Evolutionary conservation across 164 flowering plant genomes (phyloP), one percentile per base, ranked within the genome.

Genomic region (Sedum album): DNA sequence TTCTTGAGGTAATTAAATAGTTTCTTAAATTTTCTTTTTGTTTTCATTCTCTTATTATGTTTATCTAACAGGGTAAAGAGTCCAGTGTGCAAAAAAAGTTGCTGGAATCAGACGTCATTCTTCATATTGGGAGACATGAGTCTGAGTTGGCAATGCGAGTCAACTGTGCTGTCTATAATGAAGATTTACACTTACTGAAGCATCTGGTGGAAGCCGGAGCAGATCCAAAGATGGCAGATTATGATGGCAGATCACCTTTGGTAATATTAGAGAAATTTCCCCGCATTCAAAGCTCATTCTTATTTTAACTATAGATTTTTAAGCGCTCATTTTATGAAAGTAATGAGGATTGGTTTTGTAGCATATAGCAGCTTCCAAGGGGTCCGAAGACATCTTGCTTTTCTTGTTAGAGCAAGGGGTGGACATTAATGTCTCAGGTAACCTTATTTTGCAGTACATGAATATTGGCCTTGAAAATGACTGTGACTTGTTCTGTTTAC

Each of bases 241-340:
- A 91, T 76, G 90, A 91, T 82, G 97, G 95, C 75, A 82, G 98
- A 68, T 79, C 98, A 31, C 93, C 98, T 18, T 75, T 93, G 97
- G 97, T 93, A 88, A 64, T 25, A 20, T 33, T 64, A 8, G 8
- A 31, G 41, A 18, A 31, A 35, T 23, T 64, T 61, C 20, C n/a
- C n/a, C n/a, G n/a, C n/a, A n/a, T n/a, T n/a, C n/a, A n/a, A n/a
- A n/a, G n/a, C n/a, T n/a, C n/a, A n/a, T n/a, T n/a, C n/a, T n/a
- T n/a, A n/a, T n/a, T n/a, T n/a, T n/a, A n/a, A n/a, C n/a, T n/a
- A n/a, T n/a, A n/a, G n/a, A n/a, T n/a, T n/a, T n/a, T n/a, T n/a
- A n/a, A n/a, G n/a, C n/a, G n/a, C n/a, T n/a, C n/a, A n/a, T n/a
- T n/a, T n/a, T n/a, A 35, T 3, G 38, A 35, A 7, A 35, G 3